Evolutionary conservation across 768 basidiomycete genomes (phyloP).

Genomic region (Boletus barrowsii): DNA sequence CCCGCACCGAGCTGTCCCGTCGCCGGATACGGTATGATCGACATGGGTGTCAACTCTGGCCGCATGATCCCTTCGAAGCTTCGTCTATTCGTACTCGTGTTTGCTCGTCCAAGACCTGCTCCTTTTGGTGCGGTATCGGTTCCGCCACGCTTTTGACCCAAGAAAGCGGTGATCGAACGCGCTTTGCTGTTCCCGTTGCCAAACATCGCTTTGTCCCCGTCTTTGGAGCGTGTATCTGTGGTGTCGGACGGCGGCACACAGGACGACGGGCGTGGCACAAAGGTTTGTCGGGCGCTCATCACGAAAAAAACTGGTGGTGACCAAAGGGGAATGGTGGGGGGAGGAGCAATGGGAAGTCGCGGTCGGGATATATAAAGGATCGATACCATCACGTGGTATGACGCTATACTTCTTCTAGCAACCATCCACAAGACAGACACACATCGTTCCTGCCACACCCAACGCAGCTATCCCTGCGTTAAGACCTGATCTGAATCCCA

Average conservation of each 20-base stretch:
- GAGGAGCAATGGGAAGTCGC: not conserved
- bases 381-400: conserved; percentile 11
- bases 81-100: conserved; percentile 5
- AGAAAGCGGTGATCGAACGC: conserved; percentile 21
- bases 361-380: conserved; percentile 7
- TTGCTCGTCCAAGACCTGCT: conserved; percentile 3
- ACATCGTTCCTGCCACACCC: too few species aligned
- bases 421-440: too few species aligned
- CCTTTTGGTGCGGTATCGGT: not conserved
- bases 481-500: too few species aligned
- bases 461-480: too few species aligned
- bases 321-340: not conserved
- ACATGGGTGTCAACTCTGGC: conserved; percentile 21
- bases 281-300: conserved; percentile 29
- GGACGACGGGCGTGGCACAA: conserved; percentile 22
- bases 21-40: conserved; percentile 22
- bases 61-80: conserved; percentile 25
- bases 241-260: conserved; percentile 5
- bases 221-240: not conserved
- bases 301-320: not conserved
- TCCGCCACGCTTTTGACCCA: conserved; percentile 18
- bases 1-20: conserved; percentile 3
- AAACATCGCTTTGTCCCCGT: conserved; percentile 7
- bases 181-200: conserved; percentile 11
- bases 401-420: not conserved